Evolutionary conservation across 441 rosid species (phyloP).

Genomic region (Mallotus repandus): DNA sequence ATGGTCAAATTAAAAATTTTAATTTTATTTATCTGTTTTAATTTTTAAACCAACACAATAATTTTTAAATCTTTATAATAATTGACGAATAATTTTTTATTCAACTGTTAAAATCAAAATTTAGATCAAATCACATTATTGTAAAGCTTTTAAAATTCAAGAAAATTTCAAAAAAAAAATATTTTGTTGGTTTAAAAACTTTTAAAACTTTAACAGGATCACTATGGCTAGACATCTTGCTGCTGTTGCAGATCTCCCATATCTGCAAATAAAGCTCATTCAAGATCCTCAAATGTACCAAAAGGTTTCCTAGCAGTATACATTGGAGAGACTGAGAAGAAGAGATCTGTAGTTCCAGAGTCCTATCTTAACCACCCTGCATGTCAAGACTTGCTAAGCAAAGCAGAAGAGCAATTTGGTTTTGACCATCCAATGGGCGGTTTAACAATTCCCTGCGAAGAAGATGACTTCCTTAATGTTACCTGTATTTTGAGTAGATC

Average conservation of each 20-base stretch:
- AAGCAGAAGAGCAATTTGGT: conserved; percentile 48
- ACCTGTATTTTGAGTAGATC: too few species aligned
- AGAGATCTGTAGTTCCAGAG: conserved; percentile 34
- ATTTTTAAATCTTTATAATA: too few species aligned
- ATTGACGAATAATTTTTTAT: too few species aligned
- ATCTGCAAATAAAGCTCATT: neutral
- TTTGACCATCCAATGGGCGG: conserved; percentile 64
- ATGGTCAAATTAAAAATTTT: too few species aligned
- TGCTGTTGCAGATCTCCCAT: conserved; percentile 3
- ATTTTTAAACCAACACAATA: too few species aligned
- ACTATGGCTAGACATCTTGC: neutral
- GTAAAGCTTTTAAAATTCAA: too few species aligned
- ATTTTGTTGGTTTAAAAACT: too few species aligned
- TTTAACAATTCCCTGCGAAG: conserved; percentile 56
- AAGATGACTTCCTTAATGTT: conserved; percentile 37
- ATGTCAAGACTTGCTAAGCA: conserved; percentile 31
- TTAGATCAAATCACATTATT: too few species aligned
- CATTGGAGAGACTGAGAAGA: conserved; percentile 46
- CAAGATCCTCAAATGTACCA: conserved; percentile 20
- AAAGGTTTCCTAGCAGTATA: conserved; percentile 49
- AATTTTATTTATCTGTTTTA: too few species aligned
- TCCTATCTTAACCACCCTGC: conserved; percentile 36
- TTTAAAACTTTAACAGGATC: too few species aligned
- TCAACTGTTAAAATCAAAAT: too few species aligned
- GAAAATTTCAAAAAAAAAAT: too few species aligned